A percentile compares a stretch with the other conserved stretches of the same genome.
Conservation (phyloP, 768 basidiomycete genomes). For the Trametes sanguinea region DNA sequence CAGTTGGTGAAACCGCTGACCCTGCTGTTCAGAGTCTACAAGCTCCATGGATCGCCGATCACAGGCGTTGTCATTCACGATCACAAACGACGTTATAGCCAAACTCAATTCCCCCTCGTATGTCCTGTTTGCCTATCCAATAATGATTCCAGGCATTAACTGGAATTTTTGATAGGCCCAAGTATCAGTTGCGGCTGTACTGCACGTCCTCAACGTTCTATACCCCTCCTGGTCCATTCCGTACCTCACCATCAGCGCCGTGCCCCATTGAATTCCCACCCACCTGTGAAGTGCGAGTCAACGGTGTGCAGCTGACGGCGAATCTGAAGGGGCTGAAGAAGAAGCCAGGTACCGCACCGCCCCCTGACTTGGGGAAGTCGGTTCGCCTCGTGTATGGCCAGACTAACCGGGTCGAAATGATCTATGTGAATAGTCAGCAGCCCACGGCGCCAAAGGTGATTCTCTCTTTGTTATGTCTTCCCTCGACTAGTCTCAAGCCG, state of each 20-base stretch:
- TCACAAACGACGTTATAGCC: constrained; percentile 61
- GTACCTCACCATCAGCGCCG: constrained; percentile 46
- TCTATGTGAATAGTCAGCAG: constrained; percentile 88
- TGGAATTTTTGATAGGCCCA: constrained; percentile 43
- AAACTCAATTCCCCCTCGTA: constrained; percentile 64
- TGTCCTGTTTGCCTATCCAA: constrained; percentile 19
- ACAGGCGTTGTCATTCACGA: constrained; percentile 59
- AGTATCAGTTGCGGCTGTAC: constrained; percentile 82
- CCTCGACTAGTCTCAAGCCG: background rate
- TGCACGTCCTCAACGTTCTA: constrained; percentile 86
- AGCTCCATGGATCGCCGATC: constrained; percentile 77
- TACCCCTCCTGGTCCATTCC: constrained; percentile 51
- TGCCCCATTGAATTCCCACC: constrained; percentile 90
- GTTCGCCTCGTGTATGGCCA: constrained; percentile 46
- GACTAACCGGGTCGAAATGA: constrained; percentile 78
- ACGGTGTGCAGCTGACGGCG: constrained; percentile 63
- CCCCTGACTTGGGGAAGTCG: constrained; percentile 62
- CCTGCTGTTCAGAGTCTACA: constrained; percentile 58
- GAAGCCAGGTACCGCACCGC: constrained; percentile 92
- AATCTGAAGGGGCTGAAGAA: constrained; percentile 93
- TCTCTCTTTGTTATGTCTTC: constrained; percentile 16
- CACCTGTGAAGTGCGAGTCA: constrained; percentile 89
- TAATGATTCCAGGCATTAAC: background rate
- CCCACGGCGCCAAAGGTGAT: constrained; percentile 70
- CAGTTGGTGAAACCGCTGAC: constrained; percentile 2